These are phyloP conservation scores for Venturia nashicola DNA, from an alignment of 2,329 filamentous ascomycete genomes.

Conservation along the genomic window DNA sequence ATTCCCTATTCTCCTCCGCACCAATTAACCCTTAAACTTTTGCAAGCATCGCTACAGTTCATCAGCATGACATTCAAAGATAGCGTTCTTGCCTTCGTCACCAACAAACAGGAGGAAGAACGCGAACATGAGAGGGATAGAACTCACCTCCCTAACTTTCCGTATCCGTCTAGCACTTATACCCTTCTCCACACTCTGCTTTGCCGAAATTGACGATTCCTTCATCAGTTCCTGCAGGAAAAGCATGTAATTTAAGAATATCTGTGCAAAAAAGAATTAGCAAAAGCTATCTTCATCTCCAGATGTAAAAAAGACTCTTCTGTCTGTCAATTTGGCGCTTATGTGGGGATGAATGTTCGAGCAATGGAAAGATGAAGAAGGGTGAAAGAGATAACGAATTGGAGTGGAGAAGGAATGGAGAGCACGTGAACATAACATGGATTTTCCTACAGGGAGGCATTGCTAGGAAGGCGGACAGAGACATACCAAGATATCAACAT, in stretches of 20 bases:
- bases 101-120: neutral
- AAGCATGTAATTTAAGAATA: constrained; percentile 73
- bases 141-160: constrained; percentile 61
- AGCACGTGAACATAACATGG: too few species aligned
- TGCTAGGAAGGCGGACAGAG: constrained; percentile 17
- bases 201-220: constrained; percentile 65
- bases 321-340: neutral
- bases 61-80: neutral
- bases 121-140: neutral
- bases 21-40: neutral
- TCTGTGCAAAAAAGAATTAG: constrained; percentile 33
- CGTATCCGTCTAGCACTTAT: constrained; percentile 65
- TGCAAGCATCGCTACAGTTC: neutral
- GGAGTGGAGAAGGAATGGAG: too few species aligned
- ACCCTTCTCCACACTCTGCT: constrained; percentile 58
- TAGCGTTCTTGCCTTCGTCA: neutral
- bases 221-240: constrained; percentile 70
- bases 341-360: too few species aligned
- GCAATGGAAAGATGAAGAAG: too few species aligned
- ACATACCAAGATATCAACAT: constrained; percentile 67
- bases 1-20: neutral
- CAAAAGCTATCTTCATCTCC: neutral
- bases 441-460: neutral
- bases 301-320: neutral
- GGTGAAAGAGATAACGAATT: too few species aligned